phyloP scores from a whole-genome alignment of 2,329 filamentous ascomycete species.

The Aureobasidium uvarum region DNA sequence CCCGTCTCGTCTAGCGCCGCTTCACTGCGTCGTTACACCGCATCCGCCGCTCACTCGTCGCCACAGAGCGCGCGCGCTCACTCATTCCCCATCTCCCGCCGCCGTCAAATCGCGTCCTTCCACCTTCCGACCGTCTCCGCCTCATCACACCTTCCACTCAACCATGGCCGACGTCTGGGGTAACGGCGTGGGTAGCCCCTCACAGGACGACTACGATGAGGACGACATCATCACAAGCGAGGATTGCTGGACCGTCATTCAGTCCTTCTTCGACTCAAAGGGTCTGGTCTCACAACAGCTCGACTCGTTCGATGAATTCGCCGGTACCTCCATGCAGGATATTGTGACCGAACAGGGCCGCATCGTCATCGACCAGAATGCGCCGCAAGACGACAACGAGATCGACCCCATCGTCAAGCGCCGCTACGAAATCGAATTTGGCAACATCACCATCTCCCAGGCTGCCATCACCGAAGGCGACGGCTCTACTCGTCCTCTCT shows the following conservation, averaged over 20 bases:
- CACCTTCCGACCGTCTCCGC: not conserved
- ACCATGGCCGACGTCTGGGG: slow-evolving; percentile 29
- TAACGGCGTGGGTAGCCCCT: slow-evolving; percentile 19
- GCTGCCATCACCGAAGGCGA: slow-evolving; percentile 93
- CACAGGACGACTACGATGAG: slow-evolving; percentile 31
- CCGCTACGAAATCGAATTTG: slow-evolving; percentile 93
- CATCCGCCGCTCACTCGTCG: not conserved
- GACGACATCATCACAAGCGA: slow-evolving; percentile 72
- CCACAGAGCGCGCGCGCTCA: slow-evolving; percentile 14
- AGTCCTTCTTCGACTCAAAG: slow-evolving; percentile 93
- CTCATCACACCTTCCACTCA: not conserved
- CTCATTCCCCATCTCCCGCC: not conserved
- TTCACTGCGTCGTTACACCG: slow-evolving; percentile 23
- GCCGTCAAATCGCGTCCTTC: not conserved
- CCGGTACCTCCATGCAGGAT: slow-evolving; percentile 88
- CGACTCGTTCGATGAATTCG: slow-evolving; percentile 98
- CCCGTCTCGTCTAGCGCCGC: slow-evolving; percentile 20
- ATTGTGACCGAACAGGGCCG: slow-evolving; percentile 88
- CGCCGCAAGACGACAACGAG: slow-evolving; percentile 71
- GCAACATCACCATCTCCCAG: slow-evolving; percentile 80
- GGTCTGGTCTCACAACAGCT: slow-evolving; percentile 96
- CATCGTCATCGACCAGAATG: slow-evolving; percentile 90
- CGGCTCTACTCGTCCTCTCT: slow-evolving; percentile 77
- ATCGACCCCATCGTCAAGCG: slow-evolving; percentile 71
- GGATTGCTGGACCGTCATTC: slow-evolving; percentile 98